Percentiles rank a stretch among this genome's conserved stretches.
These are phyloP conservation scores for Kodamaea ohmeri DNA, from an alignment of 1,139 yeast genomes.

Conservation along the genomic window DNA sequence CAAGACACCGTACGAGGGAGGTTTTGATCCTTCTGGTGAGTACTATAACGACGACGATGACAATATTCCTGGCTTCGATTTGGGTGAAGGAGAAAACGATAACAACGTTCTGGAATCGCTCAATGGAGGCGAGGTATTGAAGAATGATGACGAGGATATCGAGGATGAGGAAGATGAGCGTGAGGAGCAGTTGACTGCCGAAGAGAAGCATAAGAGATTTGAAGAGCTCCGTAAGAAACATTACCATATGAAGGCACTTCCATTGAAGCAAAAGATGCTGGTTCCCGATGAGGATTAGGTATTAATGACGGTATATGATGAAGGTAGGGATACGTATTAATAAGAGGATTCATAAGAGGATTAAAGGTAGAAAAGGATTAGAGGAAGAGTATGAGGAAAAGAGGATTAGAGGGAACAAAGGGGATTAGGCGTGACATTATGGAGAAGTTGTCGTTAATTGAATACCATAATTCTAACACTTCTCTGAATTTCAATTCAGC, in stretches of 20 bases:
- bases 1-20: constrained; percentile 95
- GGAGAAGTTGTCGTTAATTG: too few relatives aligned
- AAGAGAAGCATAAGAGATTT: constrained; percentile 62
- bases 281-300: constrained; percentile 22
- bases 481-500: too few relatives aligned
- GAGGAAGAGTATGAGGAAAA: too few relatives aligned
- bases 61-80: constrained; percentile 40
- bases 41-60: constrained; percentile 61
- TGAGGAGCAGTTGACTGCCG: constrained; percentile 47
- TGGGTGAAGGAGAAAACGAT: constrained; percentile 42
- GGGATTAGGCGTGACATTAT: too few relatives aligned
- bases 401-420: too few relatives aligned
- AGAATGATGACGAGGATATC: constrained; percentile 19
- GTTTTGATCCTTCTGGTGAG: constrained; percentile 80
- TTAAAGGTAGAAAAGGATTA: too few relatives aligned
- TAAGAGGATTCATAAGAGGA: background rate
- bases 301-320: too few relatives aligned
- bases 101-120: constrained; percentile 35
- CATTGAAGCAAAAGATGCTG: constrained; percentile 39
- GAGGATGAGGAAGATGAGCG: constrained; percentile 36
- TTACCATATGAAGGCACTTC: constrained; percentile 66
- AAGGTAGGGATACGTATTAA: background rate
- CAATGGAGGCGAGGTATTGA: constrained; percentile 38
- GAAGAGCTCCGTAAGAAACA: constrained; percentile 77
- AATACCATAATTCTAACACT: too few relatives aligned